Percentiles rank a stretch among this genome's conserved stretches.
These are phyloP conservation scores for Botryotinia calthae DNA, from an alignment of 2,329 filamentous ascomycete genomes.

Conservation along the genomic window DNA sequence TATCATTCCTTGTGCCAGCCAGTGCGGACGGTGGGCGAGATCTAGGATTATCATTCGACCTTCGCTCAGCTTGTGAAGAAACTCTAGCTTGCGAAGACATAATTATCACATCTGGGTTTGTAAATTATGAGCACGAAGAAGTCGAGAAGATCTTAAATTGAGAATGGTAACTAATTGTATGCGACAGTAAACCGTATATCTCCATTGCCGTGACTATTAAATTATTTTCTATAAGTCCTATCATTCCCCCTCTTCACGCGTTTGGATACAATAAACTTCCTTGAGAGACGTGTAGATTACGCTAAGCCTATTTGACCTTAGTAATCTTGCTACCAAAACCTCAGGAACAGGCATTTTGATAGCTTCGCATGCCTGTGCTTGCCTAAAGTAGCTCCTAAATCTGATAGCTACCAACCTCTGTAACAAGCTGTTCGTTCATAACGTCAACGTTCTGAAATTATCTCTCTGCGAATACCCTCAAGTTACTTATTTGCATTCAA, in stretches of 20 bases:
- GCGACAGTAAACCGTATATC: conserved; percentile 15
- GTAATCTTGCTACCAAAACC: neutral
- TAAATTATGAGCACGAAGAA: conserved; percentile 14
- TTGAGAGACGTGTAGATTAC: conserved; percentile 12
- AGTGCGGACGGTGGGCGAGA: conserved; percentile 35
- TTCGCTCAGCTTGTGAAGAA: conserved; percentile 36
- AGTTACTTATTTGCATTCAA: neutral
- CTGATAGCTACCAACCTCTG: conserved; percentile 19
- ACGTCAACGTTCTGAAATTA: conserved; percentile 14
- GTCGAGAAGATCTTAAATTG: conserved; percentile 2
- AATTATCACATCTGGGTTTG: conserved; percentile 32
- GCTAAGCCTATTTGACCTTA: conserved; percentile 11
- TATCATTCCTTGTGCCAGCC: conserved; percentile 27
- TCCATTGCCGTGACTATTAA: conserved; percentile 12
- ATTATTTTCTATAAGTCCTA: conserved; percentile 1
- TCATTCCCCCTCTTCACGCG: conserved; percentile 13
- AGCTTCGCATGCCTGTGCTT: conserved; percentile 24
- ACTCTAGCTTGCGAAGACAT: conserved; percentile 39
- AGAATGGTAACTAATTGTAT: conserved; percentile 6
- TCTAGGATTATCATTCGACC: conserved; percentile 34
- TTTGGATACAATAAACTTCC: conserved; percentile 17
- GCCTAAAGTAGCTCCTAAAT: conserved; percentile 21
- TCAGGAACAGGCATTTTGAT: conserved; percentile 16
- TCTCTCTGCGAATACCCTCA: conserved; percentile 7
- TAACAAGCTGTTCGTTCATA: conserved; percentile 17